Conservation (phyloP, 345 rosid genomes). For the Cardiospermum halicacabum region DNA sequence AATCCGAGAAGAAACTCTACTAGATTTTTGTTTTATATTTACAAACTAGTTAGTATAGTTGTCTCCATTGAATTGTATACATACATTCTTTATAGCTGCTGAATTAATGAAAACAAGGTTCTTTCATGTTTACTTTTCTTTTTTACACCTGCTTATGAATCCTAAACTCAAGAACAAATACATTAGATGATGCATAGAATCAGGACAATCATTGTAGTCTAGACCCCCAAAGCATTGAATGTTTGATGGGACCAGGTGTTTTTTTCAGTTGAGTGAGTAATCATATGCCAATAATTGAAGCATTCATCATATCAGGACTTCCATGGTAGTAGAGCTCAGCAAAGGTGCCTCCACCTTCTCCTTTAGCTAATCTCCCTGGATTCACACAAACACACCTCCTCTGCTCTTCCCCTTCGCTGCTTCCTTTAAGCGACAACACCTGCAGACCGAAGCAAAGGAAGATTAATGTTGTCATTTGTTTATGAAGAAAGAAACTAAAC, state of each 20-base stretch:
- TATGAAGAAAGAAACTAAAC: background rate
- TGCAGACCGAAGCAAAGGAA: slow-evolving; percentile 15
- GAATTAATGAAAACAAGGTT: background rate
- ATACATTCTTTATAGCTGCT: background rate
- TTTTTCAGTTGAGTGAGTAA: no score
- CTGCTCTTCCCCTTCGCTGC: slow-evolving; percentile 48
- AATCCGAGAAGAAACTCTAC: slow-evolving; percentile 25
- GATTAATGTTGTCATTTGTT: background rate
- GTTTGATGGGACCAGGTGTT: slow-evolving; percentile 4
- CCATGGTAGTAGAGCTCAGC: slow-evolving; percentile 61
- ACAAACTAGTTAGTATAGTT: no score
- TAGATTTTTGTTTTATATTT: background rate
- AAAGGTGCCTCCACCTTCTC: slow-evolving; percentile 87
- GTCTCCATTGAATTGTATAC: background rate
- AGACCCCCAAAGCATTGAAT: no score
- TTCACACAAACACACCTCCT: slow-evolving; percentile 69
- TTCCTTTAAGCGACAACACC: slow-evolving; percentile 57
- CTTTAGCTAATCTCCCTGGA: slow-evolving; percentile 86
- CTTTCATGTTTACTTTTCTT: background rate
- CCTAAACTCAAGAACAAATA: background rate
- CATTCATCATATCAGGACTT: slow-evolving; percentile 51
- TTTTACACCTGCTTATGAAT: no score
- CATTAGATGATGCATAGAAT: background rate
- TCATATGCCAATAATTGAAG: slow-evolving; percentile 66
- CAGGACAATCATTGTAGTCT: no score